Conservation (phyloP, 257 asterid genomes). For the Solanum chiquidenum region DNA sequence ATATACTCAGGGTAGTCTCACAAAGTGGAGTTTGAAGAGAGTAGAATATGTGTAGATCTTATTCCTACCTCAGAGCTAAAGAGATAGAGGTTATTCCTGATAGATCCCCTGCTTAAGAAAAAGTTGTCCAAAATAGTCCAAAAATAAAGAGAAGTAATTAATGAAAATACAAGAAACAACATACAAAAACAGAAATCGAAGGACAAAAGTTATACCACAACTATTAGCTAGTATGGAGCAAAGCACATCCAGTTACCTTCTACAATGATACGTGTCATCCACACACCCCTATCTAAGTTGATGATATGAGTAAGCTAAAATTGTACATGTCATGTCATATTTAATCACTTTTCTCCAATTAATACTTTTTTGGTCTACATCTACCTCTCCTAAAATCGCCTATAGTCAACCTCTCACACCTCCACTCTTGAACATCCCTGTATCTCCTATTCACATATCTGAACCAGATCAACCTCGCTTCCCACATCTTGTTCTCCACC, state of each 20-base stretch:
- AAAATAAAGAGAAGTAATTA: neutral
- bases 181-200: neutral
- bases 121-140: fast-evolving
- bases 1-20: too few species aligned
- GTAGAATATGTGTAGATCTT: neutral
- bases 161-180: neutral
- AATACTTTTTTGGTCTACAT: too few species aligned
- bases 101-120: fast-evolving
- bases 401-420: neutral
- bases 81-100: fast-evolving
- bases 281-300: neutral
- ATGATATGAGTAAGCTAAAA: neutral
- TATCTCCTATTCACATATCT: neutral
- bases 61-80: neutral
- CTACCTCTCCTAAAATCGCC: fast-evolving
- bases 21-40: neutral
- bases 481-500: too few species aligned
- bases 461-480: neutral
- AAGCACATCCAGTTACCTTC: neutral
- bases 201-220: too few species aligned
- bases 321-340: neutral
- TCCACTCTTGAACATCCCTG: neutral
- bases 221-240: neutral
- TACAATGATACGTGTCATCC: neutral
- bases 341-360: neutral